Evolutionary conservation across 2,329 filamentous ascomycete genomes (phyloP), one percentile per base, ranked within the genome.

Genomic region (Gliomastix tumulicola): DNA sequence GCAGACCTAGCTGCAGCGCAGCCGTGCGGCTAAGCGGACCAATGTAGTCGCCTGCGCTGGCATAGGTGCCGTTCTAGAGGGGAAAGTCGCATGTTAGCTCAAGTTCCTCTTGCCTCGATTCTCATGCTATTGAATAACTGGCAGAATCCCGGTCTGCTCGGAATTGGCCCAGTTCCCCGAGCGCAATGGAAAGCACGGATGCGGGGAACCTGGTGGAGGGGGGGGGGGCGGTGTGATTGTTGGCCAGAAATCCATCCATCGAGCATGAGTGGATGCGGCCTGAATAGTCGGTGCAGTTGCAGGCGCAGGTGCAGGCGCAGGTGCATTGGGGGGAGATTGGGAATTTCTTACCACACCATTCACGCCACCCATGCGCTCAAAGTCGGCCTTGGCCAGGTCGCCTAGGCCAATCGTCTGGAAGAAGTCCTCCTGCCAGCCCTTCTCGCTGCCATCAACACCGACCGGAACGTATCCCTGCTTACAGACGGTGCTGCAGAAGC

Each of bases 361-460:
- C 49, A 98, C 88, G 47, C 92, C 92, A 45, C 92, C 92, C 74
- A 98, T 85, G 46, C 89, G 81, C 68, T 85, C 85, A 59, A 94
- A 98, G 53, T 94, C 77, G 54, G 96, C 84, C 50, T 94, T 75
- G 33, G 76, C 77, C 39, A 98, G 66, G 46, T 95, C 89, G 25
- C 74, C 74, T n/a, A 98, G 71, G 13, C 92, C 92, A 54, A 98
- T 94, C 8, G 81, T 75, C 21, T 77, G 75, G 45, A 94, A 79
- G 55, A 98, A 98, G 54, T 97, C 90, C 49, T 90, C 85, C 59
- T 97, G 90, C 92, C 92, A 98, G 22, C 92, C 92, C 67, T 96
- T 97, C 40, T 94, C 87, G 59, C 88, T 96, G 33, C 89, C 89
- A 49, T 98, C 92, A 6, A 97, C 88, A 35, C 92, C 92, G n/a